These are phyloP conservation scores for Paraphaeosphaeria minitans DNA, from an alignment of 2,329 filamentous ascomycete genomes.

Conservation along the genomic window DNA sequence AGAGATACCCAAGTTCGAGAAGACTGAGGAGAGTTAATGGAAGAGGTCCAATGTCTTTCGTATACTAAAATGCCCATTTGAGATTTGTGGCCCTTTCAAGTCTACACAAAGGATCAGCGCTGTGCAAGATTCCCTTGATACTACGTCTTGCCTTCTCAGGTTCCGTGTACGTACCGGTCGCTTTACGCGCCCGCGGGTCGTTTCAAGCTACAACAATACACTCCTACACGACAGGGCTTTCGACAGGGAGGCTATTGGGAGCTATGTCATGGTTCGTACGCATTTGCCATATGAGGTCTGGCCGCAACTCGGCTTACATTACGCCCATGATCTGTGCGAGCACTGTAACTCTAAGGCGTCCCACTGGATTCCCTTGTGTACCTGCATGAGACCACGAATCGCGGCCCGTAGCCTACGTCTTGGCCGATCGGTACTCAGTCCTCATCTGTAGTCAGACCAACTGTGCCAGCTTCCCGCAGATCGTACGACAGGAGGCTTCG, in stretches of 20 bases:
- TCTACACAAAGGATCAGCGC: not conserved
- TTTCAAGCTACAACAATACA: not conserved
- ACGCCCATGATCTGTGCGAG: not conserved
- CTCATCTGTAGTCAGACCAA: slow-evolving; percentile 4
- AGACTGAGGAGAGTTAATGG: not conserved
- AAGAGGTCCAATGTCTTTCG: not conserved
- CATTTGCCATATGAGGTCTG: not conserved
- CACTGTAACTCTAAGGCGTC: not conserved
- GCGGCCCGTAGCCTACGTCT: not conserved
- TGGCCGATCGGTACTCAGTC: not conserved
- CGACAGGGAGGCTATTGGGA: not conserved
- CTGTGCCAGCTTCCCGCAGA: not conserved
- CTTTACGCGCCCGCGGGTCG: not conserved
- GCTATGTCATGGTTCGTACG: not conserved
- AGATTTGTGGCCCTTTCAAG: not conserved
- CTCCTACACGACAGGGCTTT: not conserved
- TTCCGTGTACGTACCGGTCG: not conserved
- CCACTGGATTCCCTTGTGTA: not conserved
- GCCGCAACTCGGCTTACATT: not conserved
- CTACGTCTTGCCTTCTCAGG: not conserved
- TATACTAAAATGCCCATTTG: not conserved
- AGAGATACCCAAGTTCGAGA: not conserved
- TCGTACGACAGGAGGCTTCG: slow-evolving; percentile 9
- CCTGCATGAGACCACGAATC: not conserved
- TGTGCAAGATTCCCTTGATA: not conserved